Conservation (phyloP, 2,329 filamentous ascomycete genomes). For the Geosmithia flava region DNA sequence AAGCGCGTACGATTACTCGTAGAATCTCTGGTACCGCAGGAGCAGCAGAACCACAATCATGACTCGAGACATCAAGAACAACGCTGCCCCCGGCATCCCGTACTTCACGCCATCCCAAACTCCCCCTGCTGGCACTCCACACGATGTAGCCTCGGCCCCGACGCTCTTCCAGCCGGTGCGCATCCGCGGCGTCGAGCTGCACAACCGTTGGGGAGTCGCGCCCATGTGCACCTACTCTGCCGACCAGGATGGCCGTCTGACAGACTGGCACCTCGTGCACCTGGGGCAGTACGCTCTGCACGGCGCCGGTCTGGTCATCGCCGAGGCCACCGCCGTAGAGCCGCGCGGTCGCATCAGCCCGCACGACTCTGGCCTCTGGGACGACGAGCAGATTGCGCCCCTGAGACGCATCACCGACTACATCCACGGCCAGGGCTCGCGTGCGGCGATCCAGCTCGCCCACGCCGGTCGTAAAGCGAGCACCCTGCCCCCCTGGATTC, state of each 20-base stretch:
- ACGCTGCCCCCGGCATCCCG: conserved; percentile 29
- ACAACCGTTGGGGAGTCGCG: conserved; percentile 3
- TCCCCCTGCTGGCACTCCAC: conserved; percentile 35
- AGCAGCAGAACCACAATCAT: too few species aligned
- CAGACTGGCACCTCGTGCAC: conserved; percentile 73
- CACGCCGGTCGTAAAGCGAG: conserved; percentile 31
- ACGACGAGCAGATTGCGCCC: conserved; percentile 67
- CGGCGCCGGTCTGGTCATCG: conserved; percentile 55
- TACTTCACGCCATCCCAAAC: conserved; percentile 43
- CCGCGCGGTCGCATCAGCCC: conserved; percentile 75
- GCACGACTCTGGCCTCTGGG: conserved; percentile 70
- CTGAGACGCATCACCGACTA: conserved; percentile 38
- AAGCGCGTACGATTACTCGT: too few species aligned
- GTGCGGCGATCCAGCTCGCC: conserved; percentile 44
- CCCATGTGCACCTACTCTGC: conserved; percentile 45
- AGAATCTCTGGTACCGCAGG: too few species aligned
- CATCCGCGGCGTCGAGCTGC: conserved; percentile 31
- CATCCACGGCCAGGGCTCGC: conserved; percentile 38
- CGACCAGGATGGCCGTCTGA: conserved; percentile 50
- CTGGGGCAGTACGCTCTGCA: conserved; percentile 66
- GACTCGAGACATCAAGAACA: conserved; percentile 13
- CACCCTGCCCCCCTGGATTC: conserved; percentile 12
- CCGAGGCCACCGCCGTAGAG: conserved; percentile 64
- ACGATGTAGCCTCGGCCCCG: conserved; percentile 26
- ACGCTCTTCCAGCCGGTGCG: conserved; percentile 44